Base-by-base conservation (phyloP, 1,139 yeast species). In the Debaryomyces psychrophilus region DNA sequence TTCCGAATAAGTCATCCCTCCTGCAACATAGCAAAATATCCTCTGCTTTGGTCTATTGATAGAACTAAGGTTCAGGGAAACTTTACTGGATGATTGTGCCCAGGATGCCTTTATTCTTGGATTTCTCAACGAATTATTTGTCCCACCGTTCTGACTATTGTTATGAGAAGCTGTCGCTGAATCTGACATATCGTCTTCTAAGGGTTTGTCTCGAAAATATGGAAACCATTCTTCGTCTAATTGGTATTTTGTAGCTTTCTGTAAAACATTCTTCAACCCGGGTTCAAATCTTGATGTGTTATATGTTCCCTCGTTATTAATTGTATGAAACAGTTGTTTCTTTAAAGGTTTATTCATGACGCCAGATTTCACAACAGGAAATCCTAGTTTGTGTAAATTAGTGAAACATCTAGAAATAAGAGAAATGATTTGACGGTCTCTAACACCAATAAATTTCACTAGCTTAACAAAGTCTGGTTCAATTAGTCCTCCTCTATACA, bases 1-100 rank as follows among this genome's bases (percentile, higher is more conserved):
- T 62, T 95, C 99, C 3, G 92, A 80, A 53, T 86, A 82, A 0
- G 98, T 90, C 34, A 88, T 69, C 8, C 99, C 99, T 18, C 99
- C 99, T 1, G 95, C 87, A 33, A 90, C 80, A 60, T 83, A 93
- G 50, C 90, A 82, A 56, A 92, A 81, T 7, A 92, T 76, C 41
- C 93, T 69, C 58, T 88, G 96, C 53, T 81, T 79, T 37, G 82
- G 79, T n/a, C 76, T 71, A 20, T 34, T 35, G 31, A 47, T 28
- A 12, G 53, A n/a, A 44, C 29, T 43, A 43, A 50, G 51, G 45
- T 38, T 45, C 46, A 49, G 53, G 9, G 58, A 50, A 11, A 60
- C 50, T 37, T 70, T 63, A 3, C 66, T 63, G 20, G 83, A 73
- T 11, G 79, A 71, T 49, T 75, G 78, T 1, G 95, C 90, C 96